phyloP scores from a whole-genome alignment of 2,329 filamentous ascomycete genomes.

The Arthrobotrys sinensis region DNA sequence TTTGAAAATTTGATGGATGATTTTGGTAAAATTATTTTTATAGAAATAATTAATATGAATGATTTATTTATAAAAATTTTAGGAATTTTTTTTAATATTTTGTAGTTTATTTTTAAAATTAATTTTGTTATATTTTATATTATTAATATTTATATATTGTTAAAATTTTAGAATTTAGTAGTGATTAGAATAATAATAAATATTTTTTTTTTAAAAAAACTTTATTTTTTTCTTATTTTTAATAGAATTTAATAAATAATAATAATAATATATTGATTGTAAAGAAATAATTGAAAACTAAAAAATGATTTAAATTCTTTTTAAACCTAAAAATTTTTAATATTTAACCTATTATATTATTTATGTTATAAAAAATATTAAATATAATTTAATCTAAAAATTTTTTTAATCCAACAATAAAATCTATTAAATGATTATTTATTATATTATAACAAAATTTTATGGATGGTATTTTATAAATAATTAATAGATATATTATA shows the following conservation, averaged over 20 bases:
- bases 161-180: no score
- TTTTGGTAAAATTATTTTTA: no score
- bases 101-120: neutral
- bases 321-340: neutral
- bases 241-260: neutral
- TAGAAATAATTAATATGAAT: no score
- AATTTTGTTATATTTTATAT: no score
- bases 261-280: neutral
- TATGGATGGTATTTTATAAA: neutral
- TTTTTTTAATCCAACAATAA: no score
- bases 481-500: neutral
- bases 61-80: no score
- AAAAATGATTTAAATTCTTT: neutral
- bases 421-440: no score
- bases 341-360: neutral
- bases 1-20: no score
- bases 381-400: neutral
- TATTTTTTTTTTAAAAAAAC: no score
- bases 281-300: neutral
- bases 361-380: neutral
- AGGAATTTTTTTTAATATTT: no score
- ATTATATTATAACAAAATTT: no score
- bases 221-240: no score
- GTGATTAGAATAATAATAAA: neutral
- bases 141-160: neutral